A percentile compares a stretch with the other conserved stretches of the same genome.
phyloP scores from a whole-genome alignment of 306 rosid species.

The Rosa multiflora region DNA sequence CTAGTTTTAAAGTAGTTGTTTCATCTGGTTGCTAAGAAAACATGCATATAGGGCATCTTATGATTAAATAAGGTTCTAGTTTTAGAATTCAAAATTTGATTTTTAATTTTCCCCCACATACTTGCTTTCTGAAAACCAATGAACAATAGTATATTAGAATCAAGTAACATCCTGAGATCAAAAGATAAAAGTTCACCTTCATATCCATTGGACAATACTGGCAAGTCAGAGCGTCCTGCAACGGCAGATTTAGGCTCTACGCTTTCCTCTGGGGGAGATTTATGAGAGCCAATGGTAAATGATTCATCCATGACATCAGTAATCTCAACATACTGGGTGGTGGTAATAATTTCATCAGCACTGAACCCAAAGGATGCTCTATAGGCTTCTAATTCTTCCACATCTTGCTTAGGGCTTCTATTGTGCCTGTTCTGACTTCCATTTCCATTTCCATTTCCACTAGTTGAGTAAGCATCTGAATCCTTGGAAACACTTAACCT shows the following conservation, averaged over 20 bases:
- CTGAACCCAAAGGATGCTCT: slow-evolving; percentile 99
- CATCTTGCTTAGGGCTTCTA: slow-evolving; percentile 92
- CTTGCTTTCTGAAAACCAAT: slow-evolving; percentile 19
- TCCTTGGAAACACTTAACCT: slow-evolving; percentile 96
- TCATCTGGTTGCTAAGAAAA: slow-evolving; percentile 9
- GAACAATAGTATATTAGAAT: slow-evolving; percentile 22
- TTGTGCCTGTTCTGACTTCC: slow-evolving; percentile 78
- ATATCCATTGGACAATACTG: slow-evolving; percentile 40
- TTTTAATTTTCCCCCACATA: neutral
- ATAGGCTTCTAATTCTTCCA: slow-evolving; percentile 95
- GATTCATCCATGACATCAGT: slow-evolving; percentile 91
- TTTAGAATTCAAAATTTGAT: slow-evolving; percentile 5
- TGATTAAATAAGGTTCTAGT: neutral
- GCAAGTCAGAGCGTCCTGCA: slow-evolving; percentile 41
- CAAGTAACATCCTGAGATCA: slow-evolving; percentile 3
- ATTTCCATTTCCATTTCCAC: slow-evolving; percentile 44
- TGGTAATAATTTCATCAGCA: slow-evolving; percentile 96
- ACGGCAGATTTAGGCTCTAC: slow-evolving; percentile 49
- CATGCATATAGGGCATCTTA: slow-evolving; percentile 10
- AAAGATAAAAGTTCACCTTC: slow-evolving; percentile 55
- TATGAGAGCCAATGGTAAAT: slow-evolving; percentile 73
- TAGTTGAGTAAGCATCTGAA: slow-evolving; percentile 74
- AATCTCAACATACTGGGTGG: slow-evolving; percentile 88
- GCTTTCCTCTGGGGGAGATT: slow-evolving; percentile 56
- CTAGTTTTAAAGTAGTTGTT: slow-evolving; percentile 7